phyloP scores from a whole-genome alignment of 768 basidiomycete genomes.

The Phylloporus sp. region DNA sequence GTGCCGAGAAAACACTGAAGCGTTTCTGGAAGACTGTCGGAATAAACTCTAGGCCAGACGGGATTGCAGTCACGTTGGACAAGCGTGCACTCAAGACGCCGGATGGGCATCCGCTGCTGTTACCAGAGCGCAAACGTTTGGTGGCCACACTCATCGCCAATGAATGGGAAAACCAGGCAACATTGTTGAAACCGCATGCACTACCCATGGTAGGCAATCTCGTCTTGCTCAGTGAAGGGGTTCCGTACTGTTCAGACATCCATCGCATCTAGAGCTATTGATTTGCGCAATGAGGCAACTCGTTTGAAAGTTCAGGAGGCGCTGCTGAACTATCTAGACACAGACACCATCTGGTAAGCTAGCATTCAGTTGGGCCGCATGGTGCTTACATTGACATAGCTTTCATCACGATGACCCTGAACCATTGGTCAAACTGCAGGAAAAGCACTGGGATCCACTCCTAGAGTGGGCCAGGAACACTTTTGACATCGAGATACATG shows the following conservation, averaged over 20 bases:
- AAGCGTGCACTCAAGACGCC: conserved; percentile 86
- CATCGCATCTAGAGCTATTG: conserved; percentile 84
- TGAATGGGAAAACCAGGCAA: conserved; percentile 96
- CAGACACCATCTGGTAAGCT: conserved; percentile 85
- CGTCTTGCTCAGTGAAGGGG: background rate
- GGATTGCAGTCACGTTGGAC: conserved; percentile 70
- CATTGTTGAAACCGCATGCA: conserved; percentile 81
- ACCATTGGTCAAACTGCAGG: conserved; percentile 71
- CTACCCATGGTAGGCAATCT: conserved; percentile 71
- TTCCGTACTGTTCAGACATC: conserved; percentile 63
- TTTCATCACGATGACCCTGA: conserved; percentile 81
- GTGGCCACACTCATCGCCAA: conserved; percentile 84
- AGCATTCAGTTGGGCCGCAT: background rate
- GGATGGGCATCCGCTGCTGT: conserved; percentile 64
- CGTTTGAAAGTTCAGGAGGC: conserved; percentile 61
- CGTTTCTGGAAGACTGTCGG: conserved; percentile 95
- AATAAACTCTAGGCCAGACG: conserved; percentile 54
- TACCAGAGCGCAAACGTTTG: conserved; percentile 68
- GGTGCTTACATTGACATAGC: conserved; percentile 36
- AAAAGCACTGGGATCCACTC: conserved; percentile 84
- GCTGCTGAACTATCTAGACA: conserved; percentile 83
- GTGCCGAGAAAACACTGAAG: conserved; percentile 80
- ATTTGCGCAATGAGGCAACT: conserved; percentile 57
- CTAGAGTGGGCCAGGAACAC: conserved; percentile 70
- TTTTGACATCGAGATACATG: conserved; percentile 63